phyloP scores from a whole-genome alignment of 1,284 basidiomycete species.

The Austroboletus olivaceoglutinosus region DNA sequence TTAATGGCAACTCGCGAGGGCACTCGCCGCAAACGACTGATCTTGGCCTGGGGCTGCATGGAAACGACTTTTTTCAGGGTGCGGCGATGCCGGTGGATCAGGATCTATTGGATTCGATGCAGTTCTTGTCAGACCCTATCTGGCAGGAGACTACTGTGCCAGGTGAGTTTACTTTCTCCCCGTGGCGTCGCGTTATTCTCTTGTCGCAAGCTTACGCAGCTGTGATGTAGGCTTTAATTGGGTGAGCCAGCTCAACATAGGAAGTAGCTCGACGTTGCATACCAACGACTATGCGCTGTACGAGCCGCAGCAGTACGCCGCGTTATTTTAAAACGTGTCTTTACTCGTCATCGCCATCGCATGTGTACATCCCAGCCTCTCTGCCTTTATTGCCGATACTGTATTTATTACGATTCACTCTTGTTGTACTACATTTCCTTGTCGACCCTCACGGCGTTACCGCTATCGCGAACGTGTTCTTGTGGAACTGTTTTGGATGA shows the following conservation, averaged over 20 bases:
- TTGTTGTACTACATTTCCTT: neutral
- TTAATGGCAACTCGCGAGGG: conserved; percentile 4
- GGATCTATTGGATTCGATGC: conserved; percentile 60
- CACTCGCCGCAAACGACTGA: conserved; percentile 15
- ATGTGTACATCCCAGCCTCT: neutral
- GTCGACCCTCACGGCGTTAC: neutral
- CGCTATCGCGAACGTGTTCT: neutral
- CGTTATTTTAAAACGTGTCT: conserved; percentile 10
- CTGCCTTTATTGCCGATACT: neutral
- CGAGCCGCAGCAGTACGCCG: conserved; percentile 18
- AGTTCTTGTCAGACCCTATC: conserved; percentile 49
- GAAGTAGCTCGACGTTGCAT: conserved; percentile 14
- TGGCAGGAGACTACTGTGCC: conserved; percentile 56
- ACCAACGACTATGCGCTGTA: conserved; percentile 32
- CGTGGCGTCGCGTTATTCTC: too few species aligned
- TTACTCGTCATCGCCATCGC: neutral
- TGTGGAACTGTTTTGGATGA: neutral
- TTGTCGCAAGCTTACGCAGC: neutral
- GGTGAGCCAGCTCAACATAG: conserved; percentile 36
- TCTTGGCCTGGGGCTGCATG: conserved; percentile 28
- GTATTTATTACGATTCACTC: neutral
- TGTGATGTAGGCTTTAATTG: conserved; percentile 38
- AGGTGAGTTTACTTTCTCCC: conserved; percentile 37
- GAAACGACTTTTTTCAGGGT: conserved; percentile 46
- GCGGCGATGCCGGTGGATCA: conserved; percentile 52